phyloP scores from a whole-genome alignment of 2,329 filamentous ascomycete genomes.

The Phoma sp. region DNA sequence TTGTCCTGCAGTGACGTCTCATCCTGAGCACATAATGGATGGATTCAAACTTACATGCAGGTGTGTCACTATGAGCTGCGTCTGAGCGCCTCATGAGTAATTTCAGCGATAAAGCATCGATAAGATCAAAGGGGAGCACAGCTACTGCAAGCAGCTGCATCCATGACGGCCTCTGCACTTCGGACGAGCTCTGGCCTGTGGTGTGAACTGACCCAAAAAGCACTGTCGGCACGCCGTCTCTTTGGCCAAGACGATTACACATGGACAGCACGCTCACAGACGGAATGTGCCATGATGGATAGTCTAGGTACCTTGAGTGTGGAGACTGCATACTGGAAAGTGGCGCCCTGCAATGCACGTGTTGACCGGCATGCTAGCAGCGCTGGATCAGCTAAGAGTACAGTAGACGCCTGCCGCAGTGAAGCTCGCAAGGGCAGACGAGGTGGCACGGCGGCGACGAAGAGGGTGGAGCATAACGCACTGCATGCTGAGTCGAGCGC shows the following conservation, averaged over 20 bases:
- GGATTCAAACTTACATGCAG: conserved; percentile 4
- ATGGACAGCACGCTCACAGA: too few relatives aligned
- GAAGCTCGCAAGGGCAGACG: neutral
- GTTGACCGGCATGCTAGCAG: conserved; percentile 2
- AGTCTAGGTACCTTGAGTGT: conserved; percentile 4
- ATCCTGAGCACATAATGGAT: conserved; percentile 1
- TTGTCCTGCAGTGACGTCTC: conserved; percentile 10
- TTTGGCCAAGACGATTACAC: too few relatives aligned
- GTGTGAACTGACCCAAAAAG: neutral
- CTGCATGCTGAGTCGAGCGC: neutral
- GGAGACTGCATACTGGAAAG: conserved; percentile 3
- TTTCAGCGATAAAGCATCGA: conserved; percentile 6
- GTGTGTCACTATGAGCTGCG: neutral
- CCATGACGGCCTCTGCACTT: conserved; percentile 6
- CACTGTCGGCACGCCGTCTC: neutral
- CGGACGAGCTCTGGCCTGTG: conserved; percentile 1
- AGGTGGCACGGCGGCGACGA: conserved; percentile 10
- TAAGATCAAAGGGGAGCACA: conserved; percentile 4
- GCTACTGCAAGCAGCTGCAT: conserved; percentile 16
- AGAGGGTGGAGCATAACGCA: conserved; percentile 14
- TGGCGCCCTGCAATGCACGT: conserved; percentile 11
- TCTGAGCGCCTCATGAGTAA: neutral
- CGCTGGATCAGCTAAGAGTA: neutral
- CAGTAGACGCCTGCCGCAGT: conserved; percentile 2
- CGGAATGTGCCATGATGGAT: too few relatives aligned